Percentiles rank a stretch among this genome's conserved stretches.
phyloP scores from a whole-genome alignment of 768 basidiomycete genomes.

The Mycena venus region DNA sequence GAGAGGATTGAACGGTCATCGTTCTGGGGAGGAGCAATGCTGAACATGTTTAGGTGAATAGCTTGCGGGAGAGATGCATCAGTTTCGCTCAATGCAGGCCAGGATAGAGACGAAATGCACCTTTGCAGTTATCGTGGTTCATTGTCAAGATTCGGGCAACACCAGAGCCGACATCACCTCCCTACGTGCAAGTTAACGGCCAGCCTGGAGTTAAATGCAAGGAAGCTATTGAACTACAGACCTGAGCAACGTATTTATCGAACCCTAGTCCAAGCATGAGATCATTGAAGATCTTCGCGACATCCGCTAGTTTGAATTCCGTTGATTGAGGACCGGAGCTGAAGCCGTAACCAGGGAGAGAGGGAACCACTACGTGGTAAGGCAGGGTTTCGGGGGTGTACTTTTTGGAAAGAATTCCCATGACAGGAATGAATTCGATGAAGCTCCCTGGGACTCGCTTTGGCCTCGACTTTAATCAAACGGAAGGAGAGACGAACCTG shows the following conservation, averaged over 20 bases:
- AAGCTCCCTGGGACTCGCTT: slow-evolving; percentile 14
- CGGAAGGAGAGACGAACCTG: slow-evolving; percentile 14
- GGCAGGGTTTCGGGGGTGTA: slow-evolving; percentile 15
- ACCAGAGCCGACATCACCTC: slow-evolving; percentile 11
- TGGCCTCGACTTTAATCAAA: slow-evolving; percentile 5
- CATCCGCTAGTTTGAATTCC: slow-evolving; percentile 14
- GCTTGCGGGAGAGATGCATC: slow-evolving; percentile 13
- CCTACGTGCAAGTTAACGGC: slow-evolving; percentile 10
- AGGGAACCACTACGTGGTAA: slow-evolving; percentile 14
- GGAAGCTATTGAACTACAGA: slow-evolving; percentile 17
- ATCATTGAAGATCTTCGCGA: slow-evolving; percentile 17
- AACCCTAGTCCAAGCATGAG: slow-evolving; percentile 16
- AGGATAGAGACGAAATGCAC: slow-evolving; percentile 5
- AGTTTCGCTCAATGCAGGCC: slow-evolving; percentile 8
- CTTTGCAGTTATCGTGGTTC: slow-evolving; percentile 18
- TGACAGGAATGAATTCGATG: slow-evolving; percentile 17
- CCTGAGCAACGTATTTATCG: slow-evolving; percentile 16
- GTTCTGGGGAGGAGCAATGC: slow-evolving; percentile 8
- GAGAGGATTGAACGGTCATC: slow-evolving; percentile 19
- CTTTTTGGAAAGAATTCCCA: slow-evolving; percentile 18
- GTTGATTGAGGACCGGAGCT: slow-evolving; percentile 16
- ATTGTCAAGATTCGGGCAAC: slow-evolving; percentile 11
- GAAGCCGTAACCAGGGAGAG: slow-evolving; percentile 15
- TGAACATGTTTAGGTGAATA: slow-evolving; percentile 20
- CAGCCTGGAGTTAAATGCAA: slow-evolving; percentile 2